These are phyloP conservation scores for Schrenkiella parvula DNA, from an alignment of 345 rosid genomes.

Conservation along the genomic window DNA sequence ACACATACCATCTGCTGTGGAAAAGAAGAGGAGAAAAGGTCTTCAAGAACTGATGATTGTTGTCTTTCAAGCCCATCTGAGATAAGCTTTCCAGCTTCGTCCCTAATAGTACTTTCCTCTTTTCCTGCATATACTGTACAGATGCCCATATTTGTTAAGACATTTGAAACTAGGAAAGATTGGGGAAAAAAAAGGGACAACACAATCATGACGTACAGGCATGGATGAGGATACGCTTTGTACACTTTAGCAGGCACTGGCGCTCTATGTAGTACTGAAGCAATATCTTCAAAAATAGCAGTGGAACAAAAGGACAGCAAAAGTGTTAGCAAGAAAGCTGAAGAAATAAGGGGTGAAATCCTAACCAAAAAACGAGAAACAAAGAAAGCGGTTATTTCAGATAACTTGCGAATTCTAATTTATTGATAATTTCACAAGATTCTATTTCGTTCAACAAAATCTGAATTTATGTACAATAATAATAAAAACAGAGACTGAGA, in stretches of 20 bases:
- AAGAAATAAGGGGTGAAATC: neutral
- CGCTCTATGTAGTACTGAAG: constrained; percentile 84
- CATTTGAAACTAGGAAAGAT: neutral
- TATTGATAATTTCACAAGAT: neutral
- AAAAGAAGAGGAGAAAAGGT: constrained; percentile 54
- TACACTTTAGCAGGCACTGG: constrained; percentile 92
- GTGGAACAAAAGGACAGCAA: neutral
- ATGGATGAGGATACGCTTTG: constrained; percentile 63
- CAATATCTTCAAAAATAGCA: constrained; percentile 48
- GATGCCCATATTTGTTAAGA: neutral
- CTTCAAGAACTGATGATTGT: constrained; percentile 52
- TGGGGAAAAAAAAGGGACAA: neutral
- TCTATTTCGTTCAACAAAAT: neutral
- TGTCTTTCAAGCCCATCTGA: constrained; percentile 75
- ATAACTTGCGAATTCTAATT: neutral
- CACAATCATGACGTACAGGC: constrained; percentile 53
- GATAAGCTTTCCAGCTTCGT: constrained; percentile 58
- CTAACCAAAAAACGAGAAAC: neutral
- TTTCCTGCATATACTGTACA: constrained; percentile 52
- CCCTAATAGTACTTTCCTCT: constrained; percentile 42
- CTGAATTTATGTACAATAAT: neutral
- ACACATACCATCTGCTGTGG: constrained; percentile 68
- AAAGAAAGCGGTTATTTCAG: neutral
- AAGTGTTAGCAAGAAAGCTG: constrained; percentile 10
- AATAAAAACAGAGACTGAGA: neutral